Conservation (phyloP, 306 rosid genomes). For the Nissolia schottii region DNA sequence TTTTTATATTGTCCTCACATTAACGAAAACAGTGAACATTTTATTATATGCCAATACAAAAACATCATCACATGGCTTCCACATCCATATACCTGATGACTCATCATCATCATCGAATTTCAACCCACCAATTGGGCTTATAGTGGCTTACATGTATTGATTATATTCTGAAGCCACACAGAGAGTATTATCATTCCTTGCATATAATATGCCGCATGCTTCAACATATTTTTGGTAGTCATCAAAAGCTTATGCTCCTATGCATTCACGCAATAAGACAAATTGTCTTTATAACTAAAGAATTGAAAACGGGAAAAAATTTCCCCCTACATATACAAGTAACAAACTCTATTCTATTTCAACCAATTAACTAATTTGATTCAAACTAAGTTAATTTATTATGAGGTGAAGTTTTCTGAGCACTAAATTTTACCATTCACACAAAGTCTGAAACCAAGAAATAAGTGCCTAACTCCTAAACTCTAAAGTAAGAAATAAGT, state of each 20-base stretch:
- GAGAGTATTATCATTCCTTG: constrained; percentile 18
- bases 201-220: constrained; percentile 20
- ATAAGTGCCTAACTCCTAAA: too few species aligned
- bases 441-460: too few species aligned
- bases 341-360: not conserved
- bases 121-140: constrained; percentile 36
- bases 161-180: constrained; percentile 25
- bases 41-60: constrained; percentile 16
- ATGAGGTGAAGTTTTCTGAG: too few species aligned
- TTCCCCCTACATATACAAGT: not conserved
- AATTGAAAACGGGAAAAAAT: not conserved
- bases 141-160: constrained; percentile 31
- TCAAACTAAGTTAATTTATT: too few species aligned
- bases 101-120: constrained; percentile 51
- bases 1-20: constrained; percentile 23
- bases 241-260: not conserved
- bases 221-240: constrained; percentile 20
- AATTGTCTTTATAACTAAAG: not conserved
- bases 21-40: constrained; percentile 23
- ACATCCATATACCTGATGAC: constrained; percentile 24
- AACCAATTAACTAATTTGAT: not conserved
- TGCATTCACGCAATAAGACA: not conserved
- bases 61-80: constrained; percentile 59
- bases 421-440: too few species aligned
- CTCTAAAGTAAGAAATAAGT: too few species aligned